Conservation (phyloP, 176 grass and related monocot species). For the sorghum (Sorghum bicolor) region Sorghum_bicolor_NCBIv3 NC_012873.2:49930001-49930500, state of each 20-base stretch:
- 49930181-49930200: conserved; percentile 12
- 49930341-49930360: neutral
- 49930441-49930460: neutral
- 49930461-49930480: neutral
- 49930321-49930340: no score
- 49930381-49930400: neutral
- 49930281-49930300: no score
- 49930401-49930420: neutral
- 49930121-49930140: conserved; percentile 23
- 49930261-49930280: no score
- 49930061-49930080: neutral
- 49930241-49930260: neutral
- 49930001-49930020: neutral
- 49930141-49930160: conserved; percentile 32
- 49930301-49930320: no score
- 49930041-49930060: neutral
- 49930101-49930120: conserved; percentile 15
- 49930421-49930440: neutral
- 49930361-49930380: neutral
- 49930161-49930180: conserved; percentile 11
- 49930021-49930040: neutral
- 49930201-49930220: neutral
- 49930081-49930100: neutral
- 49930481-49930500: neutral
- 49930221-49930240: neutral